phyloP scores from a whole-genome alignment of 1,284 basidiomycete genomes.

The Bjerkandera adusta region DNA sequence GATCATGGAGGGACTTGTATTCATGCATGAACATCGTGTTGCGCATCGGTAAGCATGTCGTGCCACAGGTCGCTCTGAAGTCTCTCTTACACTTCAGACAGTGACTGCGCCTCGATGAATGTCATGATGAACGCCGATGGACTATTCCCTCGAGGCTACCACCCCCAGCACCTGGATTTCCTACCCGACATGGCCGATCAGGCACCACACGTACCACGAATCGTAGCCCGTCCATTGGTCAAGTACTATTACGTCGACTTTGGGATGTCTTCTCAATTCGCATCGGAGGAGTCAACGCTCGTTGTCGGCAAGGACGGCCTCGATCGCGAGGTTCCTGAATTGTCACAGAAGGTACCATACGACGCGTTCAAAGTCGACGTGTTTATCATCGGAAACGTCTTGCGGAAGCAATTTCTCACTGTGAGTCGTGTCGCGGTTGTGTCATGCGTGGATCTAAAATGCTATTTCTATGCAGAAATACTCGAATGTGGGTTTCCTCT shows the following conservation, averaged over 20 bases:
- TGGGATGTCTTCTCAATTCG: slow-evolving; percentile 13
- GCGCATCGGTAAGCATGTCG: slow-evolving; percentile 33
- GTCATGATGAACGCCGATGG: slow-evolving; percentile 34
- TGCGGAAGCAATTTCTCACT: slow-evolving; percentile 14
- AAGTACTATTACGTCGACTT: slow-evolving; percentile 20
- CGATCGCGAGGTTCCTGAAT: slow-evolving; percentile 27
- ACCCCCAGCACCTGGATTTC: slow-evolving; percentile 18
- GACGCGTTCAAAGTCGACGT: slow-evolving; percentile 33
- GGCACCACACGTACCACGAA: slow-evolving; percentile 19
- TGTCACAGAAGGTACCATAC: slow-evolving; percentile 24
- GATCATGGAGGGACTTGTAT: slow-evolving; percentile 37
- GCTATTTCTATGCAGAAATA: background rate
- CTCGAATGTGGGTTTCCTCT: slow-evolving; percentile 9
- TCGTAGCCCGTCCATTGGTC: slow-evolving; percentile 15
- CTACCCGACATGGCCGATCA: slow-evolving; percentile 12
- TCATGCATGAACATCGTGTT: slow-evolving; percentile 37
- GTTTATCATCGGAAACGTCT: slow-evolving; percentile 26
- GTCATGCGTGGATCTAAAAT: background rate
- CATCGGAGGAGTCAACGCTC: slow-evolving; percentile 1
- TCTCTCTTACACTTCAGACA: slow-evolving; percentile 13
- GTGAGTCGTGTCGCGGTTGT: slow-evolving; percentile 11
- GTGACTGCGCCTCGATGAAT: slow-evolving; percentile 34
- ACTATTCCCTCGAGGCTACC: slow-evolving; percentile 26
- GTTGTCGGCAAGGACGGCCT: slow-evolving; percentile 19
- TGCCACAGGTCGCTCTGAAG: no score